These are phyloP conservation scores for Helotiales sp. DNA, from an alignment of 2,329 filamentous ascomycete species.

Conservation along the genomic window DNA sequence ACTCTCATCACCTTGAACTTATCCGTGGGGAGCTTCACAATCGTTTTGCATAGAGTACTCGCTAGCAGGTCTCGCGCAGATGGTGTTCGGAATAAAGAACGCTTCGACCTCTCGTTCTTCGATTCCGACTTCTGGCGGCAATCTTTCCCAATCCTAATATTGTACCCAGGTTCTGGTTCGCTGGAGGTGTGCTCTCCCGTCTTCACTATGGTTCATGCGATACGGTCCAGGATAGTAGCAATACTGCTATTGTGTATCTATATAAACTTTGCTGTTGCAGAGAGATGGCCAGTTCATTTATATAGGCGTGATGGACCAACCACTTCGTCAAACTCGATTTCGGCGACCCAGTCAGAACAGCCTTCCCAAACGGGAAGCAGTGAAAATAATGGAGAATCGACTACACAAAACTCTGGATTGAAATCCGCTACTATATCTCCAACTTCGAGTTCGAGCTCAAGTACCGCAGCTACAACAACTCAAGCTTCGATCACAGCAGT, in stretches of 20 bases:
- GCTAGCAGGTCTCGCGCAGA: slow-evolving; percentile 24
- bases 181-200: slow-evolving; percentile 8
- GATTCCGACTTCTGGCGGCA: slow-evolving; percentile 12
- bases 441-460: slow-evolving; percentile 10
- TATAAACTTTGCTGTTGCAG: slow-evolving; percentile 24
- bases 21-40: slow-evolving; percentile 11
- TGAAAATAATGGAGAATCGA: slow-evolving; percentile 14
- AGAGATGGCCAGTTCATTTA: slow-evolving; percentile 19
- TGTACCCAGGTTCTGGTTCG: slow-evolving; percentile 9
- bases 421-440: slow-evolving; percentile 7
- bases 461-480: slow-evolving; percentile 5
- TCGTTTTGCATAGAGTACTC: slow-evolving; percentile 18
- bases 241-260: slow-evolving; percentile 28
- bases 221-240: slow-evolving; percentile 20
- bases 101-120: slow-evolving; percentile 20
- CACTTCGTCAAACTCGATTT: slow-evolving; percentile 22
- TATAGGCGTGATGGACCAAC: slow-evolving; percentile 29
- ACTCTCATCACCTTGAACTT: slow-evolving; percentile 12
- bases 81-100: slow-evolving; percentile 23
- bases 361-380: slow-evolving; percentile 12
- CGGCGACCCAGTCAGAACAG: slow-evolving; percentile 14
- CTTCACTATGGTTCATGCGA: slow-evolving; percentile 21
- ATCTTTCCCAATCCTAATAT: slow-evolving; percentile 18
- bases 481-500: slow-evolving; percentile 11
- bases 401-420: slow-evolving; percentile 8